phyloP scores from a whole-genome alignment of 2,329 filamentous ascomycete genomes.

The Phialophora macrospora region DNA sequence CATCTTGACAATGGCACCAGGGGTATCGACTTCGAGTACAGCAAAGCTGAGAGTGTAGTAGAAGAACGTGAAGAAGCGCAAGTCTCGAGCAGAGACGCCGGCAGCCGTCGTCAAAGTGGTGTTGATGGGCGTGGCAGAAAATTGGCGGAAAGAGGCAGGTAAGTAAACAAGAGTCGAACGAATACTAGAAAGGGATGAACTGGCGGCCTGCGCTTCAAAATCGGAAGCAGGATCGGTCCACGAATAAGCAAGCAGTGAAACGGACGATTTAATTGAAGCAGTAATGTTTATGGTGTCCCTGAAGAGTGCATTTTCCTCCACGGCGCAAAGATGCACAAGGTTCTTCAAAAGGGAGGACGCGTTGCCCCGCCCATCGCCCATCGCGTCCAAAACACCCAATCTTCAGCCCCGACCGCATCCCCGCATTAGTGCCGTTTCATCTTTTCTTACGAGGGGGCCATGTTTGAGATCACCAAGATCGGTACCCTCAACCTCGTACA shows the following conservation, averaged over 20 bases:
- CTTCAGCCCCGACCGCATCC: not conserved
- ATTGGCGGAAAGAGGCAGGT: not conserved
- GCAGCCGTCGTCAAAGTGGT: not conserved
- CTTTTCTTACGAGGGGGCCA: conserved; percentile 1
- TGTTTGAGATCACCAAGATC: conserved; percentile 10
- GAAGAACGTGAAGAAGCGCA: not conserved
- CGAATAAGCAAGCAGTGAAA: not conserved
- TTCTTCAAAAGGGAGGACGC: conserved; percentile 23
- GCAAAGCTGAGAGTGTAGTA: not conserved
- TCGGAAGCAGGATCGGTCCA: conserved; percentile 1
- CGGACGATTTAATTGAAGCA: conserved; percentile 12
- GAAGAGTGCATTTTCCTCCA: conserved; percentile 13
- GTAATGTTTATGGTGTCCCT: conserved; percentile 16
- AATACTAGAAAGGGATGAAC: conserved; percentile 3
- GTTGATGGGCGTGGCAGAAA: conserved; percentile 16
- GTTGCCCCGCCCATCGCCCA: conserved; percentile 24
- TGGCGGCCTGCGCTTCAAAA: not conserved
- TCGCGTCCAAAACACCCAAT: conserved; percentile 26
- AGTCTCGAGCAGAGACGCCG: not conserved
- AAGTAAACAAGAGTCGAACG: conserved; percentile 4
- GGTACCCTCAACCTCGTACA: not conserved
- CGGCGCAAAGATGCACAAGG: conserved; percentile 14
- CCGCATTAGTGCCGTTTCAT: conserved; percentile 28
- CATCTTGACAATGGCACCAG: conserved; percentile 42
- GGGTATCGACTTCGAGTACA: not conserved